Evolutionary conservation across 2,329 filamentous ascomycete species (phyloP).

Genomic region (Berkeleyomyces basicola): DNA sequence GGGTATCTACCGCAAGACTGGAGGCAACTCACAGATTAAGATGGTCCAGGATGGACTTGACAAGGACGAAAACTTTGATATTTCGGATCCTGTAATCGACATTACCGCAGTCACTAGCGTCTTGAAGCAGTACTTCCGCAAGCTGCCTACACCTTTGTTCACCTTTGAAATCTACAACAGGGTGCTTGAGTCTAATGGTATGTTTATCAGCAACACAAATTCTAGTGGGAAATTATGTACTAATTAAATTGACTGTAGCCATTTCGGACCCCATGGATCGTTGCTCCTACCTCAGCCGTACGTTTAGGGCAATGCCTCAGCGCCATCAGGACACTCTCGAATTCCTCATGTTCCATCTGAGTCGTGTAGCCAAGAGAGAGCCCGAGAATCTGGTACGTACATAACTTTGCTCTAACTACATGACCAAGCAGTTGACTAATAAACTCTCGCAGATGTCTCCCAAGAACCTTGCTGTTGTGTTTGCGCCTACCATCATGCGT

Average conservation of each 20-base stretch:
- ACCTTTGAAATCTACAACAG: conserved; percentile 87
- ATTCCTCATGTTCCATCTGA: conserved; percentile 86
- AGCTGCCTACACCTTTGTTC: conserved; percentile 73
- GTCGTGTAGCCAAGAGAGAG: conserved; percentile 67
- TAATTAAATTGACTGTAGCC: conserved; percentile 26
- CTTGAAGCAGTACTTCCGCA: conserved; percentile 94
- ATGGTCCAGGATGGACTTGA: conserved; percentile 85
- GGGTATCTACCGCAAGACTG: conserved; percentile 95
- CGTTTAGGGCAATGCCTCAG: conserved; percentile 62
- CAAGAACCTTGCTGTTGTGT: conserved; percentile 90
- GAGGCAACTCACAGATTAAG: conserved; percentile 81
- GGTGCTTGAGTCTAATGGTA: conserved; percentile 65
- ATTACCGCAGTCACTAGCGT: conserved; percentile 93
- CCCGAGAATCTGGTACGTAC: conserved; percentile 61
- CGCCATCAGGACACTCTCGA: conserved; percentile 80
- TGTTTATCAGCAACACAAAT: conserved; percentile 21
- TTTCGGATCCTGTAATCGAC: conserved; percentile 83
- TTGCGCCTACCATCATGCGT: conserved; percentile 94
- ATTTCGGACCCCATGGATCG: conserved; percentile 51
- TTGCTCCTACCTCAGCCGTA: conserved; percentile 52
- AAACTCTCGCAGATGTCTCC: conserved; percentile 58
- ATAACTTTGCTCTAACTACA: background rate
- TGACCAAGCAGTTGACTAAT: background rate
- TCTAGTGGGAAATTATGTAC: background rate
- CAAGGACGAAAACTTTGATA: conserved; percentile 69